Conservation (phyloP, 1,284 basidiomycete genomes). For the Apiotrichum veenhuisii region DNA sequence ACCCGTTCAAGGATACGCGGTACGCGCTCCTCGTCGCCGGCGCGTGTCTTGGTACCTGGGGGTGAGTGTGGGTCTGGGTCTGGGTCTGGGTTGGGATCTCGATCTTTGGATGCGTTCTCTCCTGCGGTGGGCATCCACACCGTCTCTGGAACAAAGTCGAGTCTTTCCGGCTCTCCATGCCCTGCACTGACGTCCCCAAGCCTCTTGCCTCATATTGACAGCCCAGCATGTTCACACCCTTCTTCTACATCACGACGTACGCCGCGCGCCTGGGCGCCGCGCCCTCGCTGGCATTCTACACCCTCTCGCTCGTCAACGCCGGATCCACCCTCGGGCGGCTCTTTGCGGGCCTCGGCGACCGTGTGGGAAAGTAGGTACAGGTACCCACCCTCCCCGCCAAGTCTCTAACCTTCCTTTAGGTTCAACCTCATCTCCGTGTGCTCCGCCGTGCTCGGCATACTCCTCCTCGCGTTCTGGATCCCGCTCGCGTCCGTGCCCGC, state of each 20-base stretch:
- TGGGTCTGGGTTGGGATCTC: too few species aligned
- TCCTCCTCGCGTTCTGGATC: constrained; percentile 25
- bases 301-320: constrained; percentile 33
- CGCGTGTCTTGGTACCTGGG: constrained; percentile 28
- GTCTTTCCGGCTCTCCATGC: too few species aligned
- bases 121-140: too few species aligned
- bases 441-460: neutral
- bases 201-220: too few species aligned
- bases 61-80: too few species aligned
- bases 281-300: constrained; percentile 26
- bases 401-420: constrained; percentile 6
- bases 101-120: too few species aligned
- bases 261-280: constrained; percentile 29
- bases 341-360: constrained; percentile 10
- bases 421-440: constrained; percentile 20
- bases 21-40: constrained; percentile 23
- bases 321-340: constrained; percentile 27
- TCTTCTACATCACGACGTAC: constrained; percentile 33
- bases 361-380: constrained; percentile 11
- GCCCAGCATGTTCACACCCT: constrained; percentile 28
- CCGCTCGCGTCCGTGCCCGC: constrained; percentile 23
- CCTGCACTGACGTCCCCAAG: too few species aligned
- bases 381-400: too few species aligned
- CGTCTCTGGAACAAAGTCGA: too few species aligned
- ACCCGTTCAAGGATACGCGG: constrained; percentile 23